A percentile compares a stretch with the other conserved stretches of the same genome.
Evolutionary conservation across 768 basidiomycete species (phyloP).

Genomic region (Amanita rimosa): DNA sequence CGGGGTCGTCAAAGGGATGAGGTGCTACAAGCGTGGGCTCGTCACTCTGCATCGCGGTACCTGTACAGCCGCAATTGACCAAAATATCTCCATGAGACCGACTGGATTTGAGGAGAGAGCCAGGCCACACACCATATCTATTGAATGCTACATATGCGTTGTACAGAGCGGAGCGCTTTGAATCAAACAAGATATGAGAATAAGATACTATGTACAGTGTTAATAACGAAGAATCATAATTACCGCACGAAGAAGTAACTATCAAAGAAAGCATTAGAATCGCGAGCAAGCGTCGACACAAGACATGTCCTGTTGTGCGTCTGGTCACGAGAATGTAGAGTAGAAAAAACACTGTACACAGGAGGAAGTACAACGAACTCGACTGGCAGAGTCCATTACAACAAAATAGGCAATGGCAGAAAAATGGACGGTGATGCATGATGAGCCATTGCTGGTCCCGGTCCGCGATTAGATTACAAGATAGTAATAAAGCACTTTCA

Average conservation of each 20-base stretch:
- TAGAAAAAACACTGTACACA: neutral
- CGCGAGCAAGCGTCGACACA: neutral
- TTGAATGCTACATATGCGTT: neutral
- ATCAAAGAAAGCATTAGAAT: neutral
- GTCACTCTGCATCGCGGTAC: neutral
- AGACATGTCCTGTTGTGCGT: neutral
- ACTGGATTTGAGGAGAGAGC: no score
- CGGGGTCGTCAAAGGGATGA: constrained; percentile 2
- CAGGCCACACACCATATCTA: no score
- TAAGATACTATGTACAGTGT: neutral
- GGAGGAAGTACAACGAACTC: neutral
- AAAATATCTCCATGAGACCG: no score
- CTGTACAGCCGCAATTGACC: no score
- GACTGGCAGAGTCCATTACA: neutral
- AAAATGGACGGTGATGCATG: neutral
- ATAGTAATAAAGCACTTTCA: neutral
- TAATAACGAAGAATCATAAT: neutral
- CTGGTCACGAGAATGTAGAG: neutral
- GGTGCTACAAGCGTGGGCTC: neutral
- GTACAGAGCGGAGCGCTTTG: neutral
- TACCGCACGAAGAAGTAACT: no score
- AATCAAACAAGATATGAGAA: neutral
- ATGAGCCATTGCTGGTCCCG: neutral
- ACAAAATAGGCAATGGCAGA: neutral
- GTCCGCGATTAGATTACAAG: no score